phyloP scores from a whole-genome alignment of 805 yeast species.

The Brettanomyces custersianus region DNA sequence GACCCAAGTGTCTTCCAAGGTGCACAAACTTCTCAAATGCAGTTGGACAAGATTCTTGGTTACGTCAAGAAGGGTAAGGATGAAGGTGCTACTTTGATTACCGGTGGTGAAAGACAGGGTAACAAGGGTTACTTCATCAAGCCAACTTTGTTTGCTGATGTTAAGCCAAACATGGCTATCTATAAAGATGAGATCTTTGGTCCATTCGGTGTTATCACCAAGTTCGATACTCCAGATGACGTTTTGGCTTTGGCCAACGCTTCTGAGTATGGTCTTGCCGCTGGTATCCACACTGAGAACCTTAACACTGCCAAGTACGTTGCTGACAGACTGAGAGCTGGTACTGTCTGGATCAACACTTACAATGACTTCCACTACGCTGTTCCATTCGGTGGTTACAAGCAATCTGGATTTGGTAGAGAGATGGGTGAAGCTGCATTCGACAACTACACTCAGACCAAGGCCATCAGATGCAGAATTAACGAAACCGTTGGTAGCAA shows the following conservation, averaged over 20 bases:
- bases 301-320: conserved; percentile 58
- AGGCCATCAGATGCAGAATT: conserved; percentile 49
- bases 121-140: conserved; percentile 61
- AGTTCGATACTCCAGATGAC: conserved; percentile 67
- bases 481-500: conserved; percentile 8
- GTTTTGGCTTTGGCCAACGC: conserved; percentile 68
- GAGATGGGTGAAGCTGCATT: conserved; percentile 65
- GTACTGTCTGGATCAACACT: conserved; percentile 77
- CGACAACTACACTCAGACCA: conserved; percentile 55
- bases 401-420: conserved; percentile 62
- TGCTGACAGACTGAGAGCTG: conserved; percentile 61
- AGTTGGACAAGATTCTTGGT: conserved; percentile 53
- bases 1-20: conserved; percentile 63
- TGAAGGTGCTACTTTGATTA: conserved; percentile 61
- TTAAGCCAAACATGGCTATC: conserved; percentile 61
- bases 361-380: conserved; percentile 58
- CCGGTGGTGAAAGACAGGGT: conserved; percentile 77
- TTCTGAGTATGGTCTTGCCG: conserved; percentile 77
- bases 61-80: conserved; percentile 56
- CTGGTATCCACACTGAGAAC: conserved; percentile 74
- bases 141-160: conserved; percentile 86
- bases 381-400: conserved; percentile 68
- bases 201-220: conserved; percentile 72
- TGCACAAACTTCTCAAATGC: conserved; percentile 64
- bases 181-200: conserved; percentile 90